Percentiles rank a stretch among this genome's conserved stretches.
Evolutionary conservation across 1,284 basidiomycete genomes (phyloP).

Genomic region (Moniliophthora roreri): DNA sequence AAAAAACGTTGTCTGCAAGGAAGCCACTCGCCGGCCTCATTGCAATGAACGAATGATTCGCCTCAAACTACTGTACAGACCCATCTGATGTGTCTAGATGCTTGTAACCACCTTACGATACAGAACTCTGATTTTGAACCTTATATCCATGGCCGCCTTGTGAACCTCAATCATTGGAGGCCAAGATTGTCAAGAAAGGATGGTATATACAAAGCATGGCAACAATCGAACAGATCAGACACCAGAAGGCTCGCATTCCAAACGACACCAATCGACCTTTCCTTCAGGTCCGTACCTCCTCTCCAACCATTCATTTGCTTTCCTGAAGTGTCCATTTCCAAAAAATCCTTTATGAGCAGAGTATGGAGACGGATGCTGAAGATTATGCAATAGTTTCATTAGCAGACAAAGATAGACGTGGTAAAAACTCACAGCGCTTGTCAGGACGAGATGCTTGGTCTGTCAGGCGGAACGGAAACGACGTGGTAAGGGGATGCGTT

Average conservation of each 20-base stretch:
- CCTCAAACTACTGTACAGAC: too few relatives aligned
- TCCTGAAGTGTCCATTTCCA: slow-evolving; percentile 89
- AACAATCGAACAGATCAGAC: neutral
- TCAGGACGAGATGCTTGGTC: slow-evolving; percentile 85
- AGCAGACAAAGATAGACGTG: slow-evolving; percentile 14
- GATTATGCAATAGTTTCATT: slow-evolving; percentile 11
- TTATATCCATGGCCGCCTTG: too few relatives aligned
- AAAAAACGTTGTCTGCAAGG: too few relatives aligned
- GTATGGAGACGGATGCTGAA: slow-evolving; percentile 80
- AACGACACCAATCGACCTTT: slow-evolving; percentile 75
- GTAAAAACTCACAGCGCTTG: slow-evolving; percentile 63
- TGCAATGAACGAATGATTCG: too few relatives aligned
- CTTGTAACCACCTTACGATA: too few relatives aligned
- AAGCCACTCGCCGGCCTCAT: too few relatives aligned
- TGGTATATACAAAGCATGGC: neutral
- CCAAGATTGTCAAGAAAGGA: too few relatives aligned
- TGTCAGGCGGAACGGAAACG: slow-evolving; percentile 30
- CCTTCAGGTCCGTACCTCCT: slow-evolving; percentile 70
- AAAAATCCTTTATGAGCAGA: slow-evolving; percentile 85
- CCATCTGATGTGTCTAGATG: too few relatives aligned
- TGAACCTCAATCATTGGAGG: too few relatives aligned
- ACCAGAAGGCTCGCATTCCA: slow-evolving; percentile 27
- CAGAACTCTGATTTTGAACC: too few relatives aligned
- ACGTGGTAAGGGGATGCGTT: neutral
- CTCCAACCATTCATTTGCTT: slow-evolving; percentile 83